Conservation (phyloP, 306 rosid species). For the Albizia julibrissin region DNA sequence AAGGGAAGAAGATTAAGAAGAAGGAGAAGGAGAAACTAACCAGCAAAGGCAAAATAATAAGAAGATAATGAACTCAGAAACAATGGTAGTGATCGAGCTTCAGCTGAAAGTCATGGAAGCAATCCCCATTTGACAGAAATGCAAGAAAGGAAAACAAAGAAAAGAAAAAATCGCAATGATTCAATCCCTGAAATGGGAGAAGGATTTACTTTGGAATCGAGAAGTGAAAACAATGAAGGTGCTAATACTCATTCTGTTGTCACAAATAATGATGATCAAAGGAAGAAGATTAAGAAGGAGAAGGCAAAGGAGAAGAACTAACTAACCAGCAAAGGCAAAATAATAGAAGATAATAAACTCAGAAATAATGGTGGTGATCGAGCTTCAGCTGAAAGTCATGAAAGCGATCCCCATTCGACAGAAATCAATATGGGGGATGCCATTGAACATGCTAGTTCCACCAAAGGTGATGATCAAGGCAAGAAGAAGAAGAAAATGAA, state of each 20-base stretch:
- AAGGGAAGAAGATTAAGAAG: constrained; percentile 27
- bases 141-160: not conserved
- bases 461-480: constrained; percentile 21
- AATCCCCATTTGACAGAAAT: not conserved
- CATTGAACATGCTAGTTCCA: not conserved
- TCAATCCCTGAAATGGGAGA: not conserved
- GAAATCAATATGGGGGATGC: not conserved
- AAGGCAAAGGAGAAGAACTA: not conserved
- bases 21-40: not conserved
- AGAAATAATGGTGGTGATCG: constrained; percentile 9
- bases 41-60: not conserved
- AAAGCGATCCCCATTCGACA: constrained; percentile 10
- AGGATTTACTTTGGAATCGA: too few species aligned
- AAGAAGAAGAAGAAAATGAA: constrained; percentile 8
- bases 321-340: constrained; percentile 8
- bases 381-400: not conserved
- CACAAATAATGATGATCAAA: constrained; percentile 9
- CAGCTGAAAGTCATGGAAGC: not conserved
- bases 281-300: constrained; percentile 26
- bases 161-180: not conserved
- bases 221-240: too few species aligned
- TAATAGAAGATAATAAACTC: constrained; percentile 4
- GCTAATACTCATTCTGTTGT: not conserved
- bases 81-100: constrained; percentile 3
- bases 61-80: constrained; percentile 14